Percentiles rank a stretch among this genome's conserved stretches.
These are phyloP conservation scores for Rutidosis leptorrhynchoides DNA, from an alignment of 129 eudicot genomes.

Conservation along the genomic window DNA sequence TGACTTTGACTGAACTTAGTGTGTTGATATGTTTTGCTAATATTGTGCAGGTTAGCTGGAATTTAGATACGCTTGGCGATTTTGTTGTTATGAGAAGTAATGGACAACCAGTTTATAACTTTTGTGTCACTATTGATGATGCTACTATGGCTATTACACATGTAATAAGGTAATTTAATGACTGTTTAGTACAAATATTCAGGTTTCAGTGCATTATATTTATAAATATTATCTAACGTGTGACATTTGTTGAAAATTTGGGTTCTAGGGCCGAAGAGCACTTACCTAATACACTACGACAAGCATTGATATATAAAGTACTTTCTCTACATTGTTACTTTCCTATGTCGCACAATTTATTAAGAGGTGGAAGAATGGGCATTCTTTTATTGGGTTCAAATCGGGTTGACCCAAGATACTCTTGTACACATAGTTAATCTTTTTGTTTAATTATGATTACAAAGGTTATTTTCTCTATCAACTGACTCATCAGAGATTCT, in stretches of 20 bases:
- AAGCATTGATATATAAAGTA: slow-evolving; percentile 92
- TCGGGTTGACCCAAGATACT: neutral
- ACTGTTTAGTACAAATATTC: slow-evolving; percentile 5
- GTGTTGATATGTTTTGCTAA: slow-evolving; percentile 48
- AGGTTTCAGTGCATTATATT: slow-evolving; percentile 15
- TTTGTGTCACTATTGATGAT: slow-evolving; percentile 99
- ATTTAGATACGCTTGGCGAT: slow-evolving; percentile 91
- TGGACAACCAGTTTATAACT: slow-evolving; percentile 97
- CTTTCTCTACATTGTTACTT: slow-evolving; percentile 7
- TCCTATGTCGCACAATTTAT: neutral
- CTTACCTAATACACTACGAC: slow-evolving; percentile 95
- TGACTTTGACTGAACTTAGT: no score
- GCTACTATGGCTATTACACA: slow-evolving; percentile 96
- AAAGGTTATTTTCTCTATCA: neutral
- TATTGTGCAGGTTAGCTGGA: slow-evolving; percentile 83
- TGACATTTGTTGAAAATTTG: slow-evolving; percentile 20
- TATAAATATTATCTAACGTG: slow-evolving; percentile 6
- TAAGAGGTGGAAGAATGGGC: neutral
- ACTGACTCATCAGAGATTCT: slow-evolving; percentile 1
- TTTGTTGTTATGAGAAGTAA: slow-evolving; percentile 98
- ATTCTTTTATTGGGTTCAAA: neutral
- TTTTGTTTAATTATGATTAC: neutral
- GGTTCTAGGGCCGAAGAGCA: slow-evolving; percentile 92
- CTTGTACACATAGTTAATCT: neutral
- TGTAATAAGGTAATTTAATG: slow-evolving; percentile 67